Conservation (phyloP, 2,329 filamentous ascomycete genomes). For the Kalaharituber pfeilii region DNA sequence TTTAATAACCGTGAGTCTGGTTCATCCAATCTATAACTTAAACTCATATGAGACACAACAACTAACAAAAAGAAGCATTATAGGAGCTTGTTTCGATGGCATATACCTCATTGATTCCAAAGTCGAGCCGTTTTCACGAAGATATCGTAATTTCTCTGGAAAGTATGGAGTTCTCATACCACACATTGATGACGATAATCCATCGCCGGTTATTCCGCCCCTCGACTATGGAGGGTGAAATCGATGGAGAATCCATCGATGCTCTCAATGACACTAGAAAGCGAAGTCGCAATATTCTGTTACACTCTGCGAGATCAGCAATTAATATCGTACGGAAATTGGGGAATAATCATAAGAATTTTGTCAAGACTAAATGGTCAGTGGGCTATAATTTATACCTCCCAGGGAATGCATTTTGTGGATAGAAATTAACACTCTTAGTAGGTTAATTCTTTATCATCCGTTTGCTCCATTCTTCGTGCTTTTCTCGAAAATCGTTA, state of each 20-base stretch:
- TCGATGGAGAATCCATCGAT: not conserved
- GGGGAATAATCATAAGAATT: not conserved
- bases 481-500: slow-evolving; percentile 39
- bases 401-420: not conserved
- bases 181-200: slow-evolving; percentile 1
- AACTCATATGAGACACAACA: not conserved
- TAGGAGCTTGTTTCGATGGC: not conserved
- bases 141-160: not conserved
- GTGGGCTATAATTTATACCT: not conserved
- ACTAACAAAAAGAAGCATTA: not conserved
- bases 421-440: not conserved
- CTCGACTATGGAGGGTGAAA: not conserved
- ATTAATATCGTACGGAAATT: not conserved
- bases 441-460: slow-evolving; percentile 28
- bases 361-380: not conserved
- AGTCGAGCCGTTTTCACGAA: not conserved
- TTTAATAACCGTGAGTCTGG: slow-evolving; percentile 1
- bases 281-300: not conserved
- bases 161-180: not conserved
- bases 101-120: not conserved
- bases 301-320: not conserved
- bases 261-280: not conserved
- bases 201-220: not conserved
- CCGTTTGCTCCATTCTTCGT: slow-evolving; percentile 45
- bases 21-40: not conserved